These are phyloP conservation scores for Lablab purpureus DNA, from an alignment of 306 rosid genomes.

Conservation along the genomic window DNA sequence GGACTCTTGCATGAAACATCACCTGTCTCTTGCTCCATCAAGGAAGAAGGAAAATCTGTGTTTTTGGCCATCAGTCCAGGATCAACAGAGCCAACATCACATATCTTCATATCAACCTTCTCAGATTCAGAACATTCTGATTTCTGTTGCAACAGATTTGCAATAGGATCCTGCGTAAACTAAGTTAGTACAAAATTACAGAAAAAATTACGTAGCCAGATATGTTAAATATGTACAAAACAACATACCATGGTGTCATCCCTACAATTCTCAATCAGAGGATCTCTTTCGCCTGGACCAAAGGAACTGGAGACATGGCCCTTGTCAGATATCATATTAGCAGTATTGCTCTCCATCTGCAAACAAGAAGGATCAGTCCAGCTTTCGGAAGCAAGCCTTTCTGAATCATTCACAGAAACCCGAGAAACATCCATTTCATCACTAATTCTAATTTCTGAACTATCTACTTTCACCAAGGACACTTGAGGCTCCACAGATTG, in stretches of 20 bases:
- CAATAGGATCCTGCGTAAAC: conserved; percentile 38
- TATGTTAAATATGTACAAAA: conserved; percentile 1
- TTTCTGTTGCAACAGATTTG: conserved; percentile 39
- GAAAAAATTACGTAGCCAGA: neutral
- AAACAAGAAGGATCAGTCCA: conserved; percentile 31
- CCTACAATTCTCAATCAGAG: conserved; percentile 26
- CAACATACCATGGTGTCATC: conserved; percentile 46
- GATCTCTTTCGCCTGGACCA: conserved; percentile 33
- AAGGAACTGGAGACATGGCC: conserved; percentile 12
- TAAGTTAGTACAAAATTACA: conserved; percentile 21
- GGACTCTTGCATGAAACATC: conserved; percentile 39
- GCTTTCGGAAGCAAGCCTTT: conserved; percentile 30
- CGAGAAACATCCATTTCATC: conserved; percentile 43
- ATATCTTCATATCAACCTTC: conserved; percentile 34
- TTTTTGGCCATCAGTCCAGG: conserved; percentile 35
- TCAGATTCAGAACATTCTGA: conserved; percentile 41
- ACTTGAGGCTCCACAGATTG: conserved; percentile 38
- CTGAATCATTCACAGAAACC: conserved; percentile 35
- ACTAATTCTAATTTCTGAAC: conserved; percentile 29
- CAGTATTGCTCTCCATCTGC: conserved; percentile 29
- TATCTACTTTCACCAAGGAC: conserved; percentile 27
- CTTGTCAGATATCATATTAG: conserved; percentile 38
- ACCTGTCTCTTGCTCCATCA: conserved; percentile 43
- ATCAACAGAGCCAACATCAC: conserved; percentile 39
- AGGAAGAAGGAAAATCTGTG: conserved; percentile 33